Percentiles rank a stretch among this genome's conserved stretches.
phyloP scores from a whole-genome alignment of 306 rosid genomes.

The Citrullus colocynthis region DNA sequence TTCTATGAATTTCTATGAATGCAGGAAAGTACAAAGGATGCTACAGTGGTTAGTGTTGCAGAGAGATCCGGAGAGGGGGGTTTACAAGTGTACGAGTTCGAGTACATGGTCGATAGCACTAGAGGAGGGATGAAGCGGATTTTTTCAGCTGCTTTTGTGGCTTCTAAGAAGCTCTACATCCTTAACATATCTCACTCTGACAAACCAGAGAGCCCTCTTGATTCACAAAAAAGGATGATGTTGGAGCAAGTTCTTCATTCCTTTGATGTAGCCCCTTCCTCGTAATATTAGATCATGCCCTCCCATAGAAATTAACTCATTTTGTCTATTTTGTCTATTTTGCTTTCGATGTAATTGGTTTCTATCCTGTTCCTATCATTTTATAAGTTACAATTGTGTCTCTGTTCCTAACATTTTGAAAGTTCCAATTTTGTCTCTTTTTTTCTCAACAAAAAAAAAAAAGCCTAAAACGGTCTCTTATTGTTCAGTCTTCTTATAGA shows the following conservation, averaged over 20 bases:
- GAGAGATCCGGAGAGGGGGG: constrained; percentile 65
- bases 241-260: constrained; percentile 45
- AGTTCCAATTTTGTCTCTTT: too few relatives aligned
- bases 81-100: constrained; percentile 65
- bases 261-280: constrained; percentile 26
- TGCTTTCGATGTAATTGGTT: background rate
- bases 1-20: background rate
- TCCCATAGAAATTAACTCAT: background rate
- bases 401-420: too few relatives aligned
- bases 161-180: constrained; percentile 78
- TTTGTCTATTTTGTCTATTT: background rate
- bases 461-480: background rate
- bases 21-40: constrained; percentile 84
- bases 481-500: background rate
- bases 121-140: constrained; percentile 84
- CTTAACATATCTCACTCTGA: constrained; percentile 66
- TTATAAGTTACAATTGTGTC: background rate
- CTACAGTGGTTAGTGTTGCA: constrained; percentile 43
- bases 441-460: too few relatives aligned
- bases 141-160: constrained; percentile 82
- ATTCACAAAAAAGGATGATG: constrained; percentile 23
- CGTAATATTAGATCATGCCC: background rate
- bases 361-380: background rate
- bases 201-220: constrained; percentile 74
- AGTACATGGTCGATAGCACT: constrained; percentile 61